Conservation (phyloP, 345 rosid genomes). For the Firmiana major region DNA sequence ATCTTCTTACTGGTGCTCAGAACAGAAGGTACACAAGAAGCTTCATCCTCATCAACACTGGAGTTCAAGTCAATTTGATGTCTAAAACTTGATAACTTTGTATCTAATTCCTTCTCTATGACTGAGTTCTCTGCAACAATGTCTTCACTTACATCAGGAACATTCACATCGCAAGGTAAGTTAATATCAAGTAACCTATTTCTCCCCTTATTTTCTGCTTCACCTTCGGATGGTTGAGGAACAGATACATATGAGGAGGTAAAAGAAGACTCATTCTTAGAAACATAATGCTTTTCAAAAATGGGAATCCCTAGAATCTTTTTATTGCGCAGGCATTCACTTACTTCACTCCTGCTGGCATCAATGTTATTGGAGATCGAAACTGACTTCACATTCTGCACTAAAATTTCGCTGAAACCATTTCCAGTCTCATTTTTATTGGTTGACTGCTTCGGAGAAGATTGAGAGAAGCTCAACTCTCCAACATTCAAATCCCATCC, state of each 20-base stretch:
- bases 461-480: constrained; percentile 27
- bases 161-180: constrained; percentile 60
- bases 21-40: constrained; percentile 31
- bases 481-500: constrained; percentile 40
- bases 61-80: constrained; percentile 64
- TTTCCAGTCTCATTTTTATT: constrained; percentile 34
- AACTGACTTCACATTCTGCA: constrained; percentile 34
- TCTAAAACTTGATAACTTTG: constrained; percentile 33
- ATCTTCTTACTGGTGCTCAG: constrained; percentile 32
- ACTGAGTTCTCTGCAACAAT: constrained; percentile 28
- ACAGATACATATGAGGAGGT: constrained; percentile 28
- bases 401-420: constrained; percentile 19
- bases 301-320: constrained; percentile 56
- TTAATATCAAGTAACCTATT: constrained; percentile 59
- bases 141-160: constrained; percentile 37
- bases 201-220: constrained; percentile 33
- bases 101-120: constrained; percentile 33
- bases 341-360: constrained; percentile 27
- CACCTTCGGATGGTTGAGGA: constrained; percentile 32
- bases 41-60: constrained; percentile 58
- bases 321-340: constrained; percentile 29
- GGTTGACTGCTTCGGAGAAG: constrained; percentile 30
- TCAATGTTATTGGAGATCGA: constrained; percentile 36
- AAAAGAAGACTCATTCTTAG: constrained; percentile 35
- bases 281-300: constrained; percentile 31